These are phyloP conservation scores for Trifolium fragiferum DNA, from an alignment of 306 rosid genomes.

Conservation along the genomic window DNA sequence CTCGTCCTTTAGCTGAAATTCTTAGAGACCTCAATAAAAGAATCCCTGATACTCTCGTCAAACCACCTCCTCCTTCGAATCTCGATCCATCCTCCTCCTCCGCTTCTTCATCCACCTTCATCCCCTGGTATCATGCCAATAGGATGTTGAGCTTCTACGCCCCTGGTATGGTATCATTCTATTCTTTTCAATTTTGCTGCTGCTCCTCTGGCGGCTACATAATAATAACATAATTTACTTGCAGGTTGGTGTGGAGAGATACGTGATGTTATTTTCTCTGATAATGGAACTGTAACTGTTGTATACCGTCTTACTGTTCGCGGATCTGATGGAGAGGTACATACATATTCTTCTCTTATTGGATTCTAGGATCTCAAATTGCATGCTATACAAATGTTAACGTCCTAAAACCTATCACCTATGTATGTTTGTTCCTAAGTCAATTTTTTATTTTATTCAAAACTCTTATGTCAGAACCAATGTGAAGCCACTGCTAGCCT, in stretches of 20 bases:
- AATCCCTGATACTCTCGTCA: constrained; percentile 82
- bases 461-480: too few relatives aligned
- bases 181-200: too few relatives aligned
- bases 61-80: background rate
- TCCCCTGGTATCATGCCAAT: constrained; percentile 98
- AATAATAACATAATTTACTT: background rate
- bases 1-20: constrained; percentile 89
- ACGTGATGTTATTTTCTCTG: constrained; percentile 94
- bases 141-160: constrained; percentile 98
- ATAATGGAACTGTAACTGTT: constrained; percentile 89
- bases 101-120: constrained; percentile 55
- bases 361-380: too few relatives aligned
- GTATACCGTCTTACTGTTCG: constrained; percentile 90
- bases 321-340: constrained; percentile 97
- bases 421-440: too few relatives aligned
- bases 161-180: constrained; percentile 57
- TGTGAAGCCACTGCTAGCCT: too few relatives aligned
- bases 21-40: constrained; percentile 88
- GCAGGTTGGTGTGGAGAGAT: constrained; percentile 99
- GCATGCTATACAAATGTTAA: too few relatives aligned
- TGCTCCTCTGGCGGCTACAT: too few relatives aligned
- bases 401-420: too few relatives aligned
- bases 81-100: constrained; percentile 41
- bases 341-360: too few relatives aligned
- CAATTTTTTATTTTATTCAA: too few relatives aligned